These are phyloP conservation scores for Lepidium aucheri DNA, from an alignment of 345 rosid species.

Conservation along the genomic window DNA sequence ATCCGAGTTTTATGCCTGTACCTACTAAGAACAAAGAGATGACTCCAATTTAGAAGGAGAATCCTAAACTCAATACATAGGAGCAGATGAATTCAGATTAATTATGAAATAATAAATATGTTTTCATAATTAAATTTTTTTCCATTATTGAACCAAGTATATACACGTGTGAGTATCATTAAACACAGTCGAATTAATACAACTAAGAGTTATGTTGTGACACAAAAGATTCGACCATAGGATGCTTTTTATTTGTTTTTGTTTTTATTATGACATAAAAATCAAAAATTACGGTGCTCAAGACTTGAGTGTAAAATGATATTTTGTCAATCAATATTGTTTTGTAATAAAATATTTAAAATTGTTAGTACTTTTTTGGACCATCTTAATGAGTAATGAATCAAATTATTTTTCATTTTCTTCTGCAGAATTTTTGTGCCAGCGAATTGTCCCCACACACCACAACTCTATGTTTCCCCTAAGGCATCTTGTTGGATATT, in stretches of 20 bases:
- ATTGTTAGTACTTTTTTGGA: conserved; percentile 17
- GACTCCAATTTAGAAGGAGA: no score
- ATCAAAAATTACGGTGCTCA: neutral
- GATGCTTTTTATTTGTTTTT: neutral
- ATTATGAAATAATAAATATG: no score
- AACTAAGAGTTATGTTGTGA: neutral
- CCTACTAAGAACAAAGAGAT: no score
- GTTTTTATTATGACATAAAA: neutral
- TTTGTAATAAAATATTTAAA: neutral
- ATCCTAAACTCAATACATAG: no score
- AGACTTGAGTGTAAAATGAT: neutral
- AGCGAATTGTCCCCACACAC: conserved; percentile 21
- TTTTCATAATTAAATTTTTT: no score
- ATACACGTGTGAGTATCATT: conserved; percentile 7
- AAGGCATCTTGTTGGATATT: conserved; percentile 12
- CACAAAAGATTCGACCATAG: neutral
- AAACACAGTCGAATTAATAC: neutral
- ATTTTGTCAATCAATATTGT: neutral
- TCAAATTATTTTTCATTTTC: conserved; percentile 5
- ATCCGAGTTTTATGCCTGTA: no score
- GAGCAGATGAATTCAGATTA: no score
- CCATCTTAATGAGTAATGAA: neutral
- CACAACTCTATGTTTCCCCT: conserved; percentile 18
- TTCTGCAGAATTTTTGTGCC: conserved; percentile 1
- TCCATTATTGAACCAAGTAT: no score